Conservation (phyloP, 371 early-diverging fungal species). For the Catenaria anguillulae region DNA sequence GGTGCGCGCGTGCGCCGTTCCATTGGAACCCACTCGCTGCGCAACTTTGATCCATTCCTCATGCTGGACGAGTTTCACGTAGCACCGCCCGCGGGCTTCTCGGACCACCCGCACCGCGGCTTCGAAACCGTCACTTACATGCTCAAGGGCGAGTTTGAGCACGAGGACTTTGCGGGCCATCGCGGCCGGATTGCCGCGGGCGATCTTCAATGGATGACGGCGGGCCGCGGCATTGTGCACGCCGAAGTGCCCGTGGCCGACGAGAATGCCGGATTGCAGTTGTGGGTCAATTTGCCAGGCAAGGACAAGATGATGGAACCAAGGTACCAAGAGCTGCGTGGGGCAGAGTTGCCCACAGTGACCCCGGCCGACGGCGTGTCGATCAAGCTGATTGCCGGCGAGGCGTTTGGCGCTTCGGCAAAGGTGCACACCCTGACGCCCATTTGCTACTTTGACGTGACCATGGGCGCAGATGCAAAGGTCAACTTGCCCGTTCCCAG, state of each 20-base stretch:
- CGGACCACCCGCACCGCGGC: slow-evolving; percentile 13
- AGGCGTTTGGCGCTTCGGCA: slow-evolving; percentile 40
- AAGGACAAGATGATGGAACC: slow-evolving; percentile 62
- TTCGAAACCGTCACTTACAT: slow-evolving; percentile 30
- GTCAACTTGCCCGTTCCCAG: neutral
- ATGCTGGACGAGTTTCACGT: slow-evolving; percentile 64
- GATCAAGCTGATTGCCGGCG: slow-evolving; percentile 67
- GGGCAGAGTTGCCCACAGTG: slow-evolving; percentile 25
- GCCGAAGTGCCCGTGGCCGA: slow-evolving; percentile 51
- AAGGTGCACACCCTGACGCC: slow-evolving; percentile 50
- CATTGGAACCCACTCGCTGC: slow-evolving; percentile 45
- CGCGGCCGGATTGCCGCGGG: slow-evolving; percentile 53
- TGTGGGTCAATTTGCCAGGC: slow-evolving; percentile 73
- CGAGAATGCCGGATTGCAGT: slow-evolving; percentile 41
- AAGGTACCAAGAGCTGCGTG: slow-evolving; percentile 55
- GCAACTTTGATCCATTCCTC: slow-evolving; percentile 69
- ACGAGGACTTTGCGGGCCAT: slow-evolving; percentile 70
- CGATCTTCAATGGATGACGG: slow-evolving; percentile 64
- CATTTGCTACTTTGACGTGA: slow-evolving; percentile 53
- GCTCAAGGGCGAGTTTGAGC: slow-evolving; percentile 23
- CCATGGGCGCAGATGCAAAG: slow-evolving; percentile 20
- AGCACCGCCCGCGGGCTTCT: slow-evolving; percentile 17
- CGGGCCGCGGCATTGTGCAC: slow-evolving; percentile 62
- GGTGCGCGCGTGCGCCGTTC: slow-evolving; percentile 49
- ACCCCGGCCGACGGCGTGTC: slow-evolving; percentile 33